Conservation (phyloP, 768 basidiomycete species). For the Symmetrospora coprosmae region DNA sequence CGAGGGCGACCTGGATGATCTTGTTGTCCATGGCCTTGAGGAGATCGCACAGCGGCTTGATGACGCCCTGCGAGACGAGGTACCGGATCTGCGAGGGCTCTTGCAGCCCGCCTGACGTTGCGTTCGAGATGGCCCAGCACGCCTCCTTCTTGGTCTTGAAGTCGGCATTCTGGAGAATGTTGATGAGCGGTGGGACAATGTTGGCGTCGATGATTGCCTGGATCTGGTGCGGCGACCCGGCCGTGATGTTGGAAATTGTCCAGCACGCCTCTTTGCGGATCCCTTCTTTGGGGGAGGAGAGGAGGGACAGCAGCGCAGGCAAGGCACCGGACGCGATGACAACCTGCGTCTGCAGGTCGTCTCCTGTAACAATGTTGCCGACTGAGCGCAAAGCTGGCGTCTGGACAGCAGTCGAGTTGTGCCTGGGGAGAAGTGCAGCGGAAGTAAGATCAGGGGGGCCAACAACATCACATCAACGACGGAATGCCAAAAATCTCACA, state of each 20-base stretch:
- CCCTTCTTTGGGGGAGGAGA: slow-evolving; percentile 94
- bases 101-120: slow-evolving; percentile 90
- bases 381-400: slow-evolving; percentile 96
- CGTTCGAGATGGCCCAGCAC: slow-evolving; percentile 99
- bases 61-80: slow-evolving; percentile 92
- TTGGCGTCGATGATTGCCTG: slow-evolving; percentile 96
- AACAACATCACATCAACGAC: not conserved
- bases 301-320: slow-evolving; percentile 75
- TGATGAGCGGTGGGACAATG: slow-evolving; percentile 93
- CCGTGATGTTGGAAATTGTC: slow-evolving; percentile 98
- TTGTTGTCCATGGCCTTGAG: slow-evolving; percentile 99
- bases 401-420: slow-evolving; percentile 66
- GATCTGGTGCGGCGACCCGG: slow-evolving; percentile 91
- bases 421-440: slow-evolving; percentile 32
- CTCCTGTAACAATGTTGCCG: slow-evolving; percentile 97
- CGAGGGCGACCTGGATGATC: slow-evolving; percentile 88
- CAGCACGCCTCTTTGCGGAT: slow-evolving; percentile 99
- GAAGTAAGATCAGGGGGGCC: not conserved
- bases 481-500: slow-evolving; percentile 43
- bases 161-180: slow-evolving; percentile 91
- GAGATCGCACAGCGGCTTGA: slow-evolving; percentile 94
- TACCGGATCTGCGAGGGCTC: slow-evolving; percentile 96
- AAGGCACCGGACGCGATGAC: slow-evolving; percentile 96
- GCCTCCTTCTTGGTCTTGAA: slow-evolving; percentile 99
- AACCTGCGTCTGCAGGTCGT: slow-evolving; percentile 97